Evolutionary conservation across 306 rosid genomes (phyloP), one percentile per base, ranked within the genome.

Genomic region (Lathyrus oleraceus): DNA sequence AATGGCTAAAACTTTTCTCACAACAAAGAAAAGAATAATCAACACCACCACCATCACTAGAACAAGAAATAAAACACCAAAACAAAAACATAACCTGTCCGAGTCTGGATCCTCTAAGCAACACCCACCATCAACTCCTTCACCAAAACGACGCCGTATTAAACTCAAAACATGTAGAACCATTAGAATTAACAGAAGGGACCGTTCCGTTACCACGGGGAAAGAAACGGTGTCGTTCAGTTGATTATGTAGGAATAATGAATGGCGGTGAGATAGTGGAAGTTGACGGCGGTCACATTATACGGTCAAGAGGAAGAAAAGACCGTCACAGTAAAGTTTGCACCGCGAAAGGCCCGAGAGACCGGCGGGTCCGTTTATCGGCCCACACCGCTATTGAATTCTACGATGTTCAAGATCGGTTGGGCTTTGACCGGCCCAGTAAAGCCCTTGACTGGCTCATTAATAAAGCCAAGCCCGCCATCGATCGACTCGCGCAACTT

Each of bases 371-470:
- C 25, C 86, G 97, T 4, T 95, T 92, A 30, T 84, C 97, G 1
- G 97, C 96, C 16, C 87, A 74, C 66, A 92, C 97, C 17, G 97
- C 97, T n/a, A 89, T 92, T 13, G 89, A 92, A 52, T 92, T 92
- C 83, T 92, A 92, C 82, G 97, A 92, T 61, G 95, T 92, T 1
- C 97, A 92, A 60, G 96, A 92, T 81, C 89, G 97, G 0, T 71
- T 91, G 8, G 97, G 97, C 79, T 91, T 82, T 78, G 97, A 91
- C 84, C 85, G 97, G 0, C 97, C 97, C 76, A 92, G 95, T 63
- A 92, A 92, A 56, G 97, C 96, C 60, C 92, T 92, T 49, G 97
- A 92, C 60, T 92, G 97, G 97, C 97, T 92, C 69, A 92, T 92
- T 74, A 82, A 79, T 54, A 91, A 89, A 60, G 97, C 97, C 32